Percentiles rank a stretch among this genome's conserved stretches.
Evolutionary conservation across 2,329 filamentous ascomycete genomes (phyloP).

Genomic region (Mollisiaceae sp.): DNA sequence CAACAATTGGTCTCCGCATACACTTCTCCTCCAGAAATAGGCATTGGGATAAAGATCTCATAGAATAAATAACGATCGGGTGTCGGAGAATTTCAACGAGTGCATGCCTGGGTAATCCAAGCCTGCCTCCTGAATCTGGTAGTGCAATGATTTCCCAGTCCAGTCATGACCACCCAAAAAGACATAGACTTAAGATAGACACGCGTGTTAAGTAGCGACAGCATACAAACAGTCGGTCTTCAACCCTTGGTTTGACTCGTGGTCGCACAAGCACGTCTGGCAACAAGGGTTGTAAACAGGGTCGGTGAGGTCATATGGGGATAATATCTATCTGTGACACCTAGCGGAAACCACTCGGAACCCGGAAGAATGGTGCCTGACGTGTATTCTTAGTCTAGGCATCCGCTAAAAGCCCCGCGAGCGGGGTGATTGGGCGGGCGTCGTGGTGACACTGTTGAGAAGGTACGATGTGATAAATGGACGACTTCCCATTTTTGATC

Average conservation of each 20-base stretch:
- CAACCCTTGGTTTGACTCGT: neutral
- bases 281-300: neutral
- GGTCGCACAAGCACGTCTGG: neutral
- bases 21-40: neutral
- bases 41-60: neutral
- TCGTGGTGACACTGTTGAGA: neutral
- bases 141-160: neutral
- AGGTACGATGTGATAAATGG: neutral
- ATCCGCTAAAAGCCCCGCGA: neutral
- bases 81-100: neutral
- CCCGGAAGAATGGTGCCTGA: neutral
- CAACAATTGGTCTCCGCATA: too few species aligned
- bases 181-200: too few species aligned
- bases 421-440: too few species aligned
- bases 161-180: too few species aligned
- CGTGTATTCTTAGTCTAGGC: neutral
- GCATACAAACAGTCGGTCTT: neutral
- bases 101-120: neutral
- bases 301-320: neutral
- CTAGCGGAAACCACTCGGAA: neutral
- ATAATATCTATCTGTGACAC: neutral
- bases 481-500: too few species aligned
- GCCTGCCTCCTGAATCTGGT: neutral
- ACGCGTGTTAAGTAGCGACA: neutral
- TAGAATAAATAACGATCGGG: neutral